These are phyloP conservation scores for Penicillium thymicola DNA, from an alignment of 2,329 filamentous ascomycete species.

Conservation along the genomic window DNA sequence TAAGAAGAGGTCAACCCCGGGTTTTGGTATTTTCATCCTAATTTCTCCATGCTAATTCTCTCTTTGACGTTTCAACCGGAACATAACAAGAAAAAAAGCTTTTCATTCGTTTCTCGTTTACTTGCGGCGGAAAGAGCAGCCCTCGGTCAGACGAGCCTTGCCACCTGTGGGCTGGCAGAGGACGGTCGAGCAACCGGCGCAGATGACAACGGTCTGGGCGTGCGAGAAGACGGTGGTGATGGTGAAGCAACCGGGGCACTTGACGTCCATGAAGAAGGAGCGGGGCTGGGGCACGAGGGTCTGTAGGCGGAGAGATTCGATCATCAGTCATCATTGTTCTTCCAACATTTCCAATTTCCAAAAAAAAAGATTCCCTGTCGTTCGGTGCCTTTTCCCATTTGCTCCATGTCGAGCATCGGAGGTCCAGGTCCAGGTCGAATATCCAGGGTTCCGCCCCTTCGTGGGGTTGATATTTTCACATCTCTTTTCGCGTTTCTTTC, in stretches of 20 bases:
- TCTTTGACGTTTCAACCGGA: conserved; percentile 25
- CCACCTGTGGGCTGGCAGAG: conserved; percentile 99
- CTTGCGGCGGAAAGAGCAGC: conserved; percentile 99
- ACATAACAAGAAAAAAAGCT: conserved; percentile 28
- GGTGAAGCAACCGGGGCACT: conserved; percentile 99
- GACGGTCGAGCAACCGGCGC: conserved; percentile 98
- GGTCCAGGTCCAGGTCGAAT: conserved; percentile 5
- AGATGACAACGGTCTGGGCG: conserved; percentile 99
- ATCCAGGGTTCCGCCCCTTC: neutral
- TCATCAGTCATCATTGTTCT: conserved; percentile 8
- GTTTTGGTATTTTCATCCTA: conserved; percentile 30
- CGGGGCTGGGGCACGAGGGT: conserved; percentile 92
- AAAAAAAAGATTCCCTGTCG: neutral
- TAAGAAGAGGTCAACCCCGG: conserved; percentile 14
- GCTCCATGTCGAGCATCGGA: conserved; percentile 5
- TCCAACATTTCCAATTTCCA: neutral
- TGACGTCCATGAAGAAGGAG: conserved; percentile 99
- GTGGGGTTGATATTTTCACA: conserved; percentile 7
- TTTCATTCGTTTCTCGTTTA: conserved; percentile 53
- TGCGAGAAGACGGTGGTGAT: conserved; percentile 99
- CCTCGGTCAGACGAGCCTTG: conserved; percentile 98
- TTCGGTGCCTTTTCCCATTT: conserved; percentile 1
- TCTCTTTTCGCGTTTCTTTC: conserved; percentile 6
- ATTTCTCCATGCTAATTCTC: conserved; percentile 30
- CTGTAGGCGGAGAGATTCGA: conserved; percentile 46